Conservation (phyloP, 2,329 filamentous ascomycete genomes). For the Trichoderma brevicompactum region DNA sequence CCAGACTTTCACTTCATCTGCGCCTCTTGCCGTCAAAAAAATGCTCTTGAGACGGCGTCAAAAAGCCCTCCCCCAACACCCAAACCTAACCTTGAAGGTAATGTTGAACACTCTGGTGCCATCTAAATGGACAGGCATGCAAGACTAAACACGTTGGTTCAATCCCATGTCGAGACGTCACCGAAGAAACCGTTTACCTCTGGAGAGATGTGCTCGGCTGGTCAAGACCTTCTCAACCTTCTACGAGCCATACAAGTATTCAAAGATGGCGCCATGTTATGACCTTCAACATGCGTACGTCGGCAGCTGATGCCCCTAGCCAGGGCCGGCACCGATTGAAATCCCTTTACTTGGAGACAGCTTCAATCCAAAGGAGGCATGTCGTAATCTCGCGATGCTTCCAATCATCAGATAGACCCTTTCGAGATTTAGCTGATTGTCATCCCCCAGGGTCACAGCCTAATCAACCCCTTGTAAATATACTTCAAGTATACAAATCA, state of each 20-base stretch:
- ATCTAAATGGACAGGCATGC: not conserved
- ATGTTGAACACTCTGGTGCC: not conserved
- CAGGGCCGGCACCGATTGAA: not conserved
- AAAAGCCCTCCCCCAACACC: conserved; percentile 52
- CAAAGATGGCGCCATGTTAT: not conserved
- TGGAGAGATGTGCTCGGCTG: not conserved
- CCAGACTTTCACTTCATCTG: conserved; percentile 90
- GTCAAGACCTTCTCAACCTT: not conserved
- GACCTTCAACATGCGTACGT: not conserved
- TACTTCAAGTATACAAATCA: not conserved
- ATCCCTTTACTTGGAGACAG: not conserved
- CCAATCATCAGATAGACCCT: not conserved
- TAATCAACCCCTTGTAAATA: conserved; percentile 4
- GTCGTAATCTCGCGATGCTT: not conserved
- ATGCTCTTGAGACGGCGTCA: conserved; percentile 62
- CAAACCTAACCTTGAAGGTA: conserved; percentile 46
- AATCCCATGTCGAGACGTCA: not conserved
- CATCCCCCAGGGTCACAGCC: not conserved
- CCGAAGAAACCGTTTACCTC: not conserved
- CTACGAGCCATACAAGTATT: not conserved
- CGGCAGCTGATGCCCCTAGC: not conserved
- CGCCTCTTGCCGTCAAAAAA: conserved; percentile 71
- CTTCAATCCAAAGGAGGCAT: not conserved
- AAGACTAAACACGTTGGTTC: not conserved
- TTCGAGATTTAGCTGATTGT: not conserved